These are phyloP conservation scores for Cairneyella variabilis DNA, from an alignment of 495 filamentous ascomycete genomes.

Conservation along the genomic window DNA sequence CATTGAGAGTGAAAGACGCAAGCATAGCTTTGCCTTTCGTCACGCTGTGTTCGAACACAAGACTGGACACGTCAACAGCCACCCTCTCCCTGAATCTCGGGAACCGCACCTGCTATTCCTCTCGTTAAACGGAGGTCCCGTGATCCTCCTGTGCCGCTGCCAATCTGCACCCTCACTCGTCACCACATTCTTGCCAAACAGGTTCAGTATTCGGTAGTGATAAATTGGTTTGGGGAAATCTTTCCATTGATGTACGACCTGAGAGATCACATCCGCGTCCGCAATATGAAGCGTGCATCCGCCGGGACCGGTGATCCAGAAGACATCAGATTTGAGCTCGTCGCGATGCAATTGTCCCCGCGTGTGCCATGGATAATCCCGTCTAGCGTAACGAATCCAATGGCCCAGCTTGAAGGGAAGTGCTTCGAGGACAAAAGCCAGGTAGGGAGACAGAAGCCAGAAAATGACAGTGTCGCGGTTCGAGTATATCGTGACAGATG, in stretches of 20 bases:
- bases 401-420: conserved; percentile 8
- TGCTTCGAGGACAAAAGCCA: not conserved
- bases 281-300: conserved; percentile 32
- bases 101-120: conserved; percentile 47
- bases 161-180: conserved; percentile 59
- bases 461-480: not conserved
- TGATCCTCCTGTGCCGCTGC: conserved; percentile 65
- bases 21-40: conserved; percentile 12
- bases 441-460: conserved; percentile 10
- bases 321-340: conserved; percentile 40
- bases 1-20: conserved; percentile 5
- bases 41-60: conserved; percentile 5
- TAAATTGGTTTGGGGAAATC: conserved; percentile 63
- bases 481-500: not conserved
- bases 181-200: conserved; percentile 63
- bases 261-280: conserved; percentile 54
- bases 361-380: conserved; percentile 5
- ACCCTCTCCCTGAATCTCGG: no score
- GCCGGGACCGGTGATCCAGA: conserved; percentile 25
- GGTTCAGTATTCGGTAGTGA: conserved; percentile 46
- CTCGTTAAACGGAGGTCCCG: conserved; percentile 65
- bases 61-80: not conserved
- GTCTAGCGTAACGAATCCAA: conserved; percentile 7
- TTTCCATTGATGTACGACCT: conserved; percentile 54
- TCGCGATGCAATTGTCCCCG: conserved; percentile 22